Percentiles rank a stretch among this genome's conserved stretches.
Evolutionary conservation across 75 land plant genomes (phyloP).

Genomic region (Ceratopteris richardii): DNA sequence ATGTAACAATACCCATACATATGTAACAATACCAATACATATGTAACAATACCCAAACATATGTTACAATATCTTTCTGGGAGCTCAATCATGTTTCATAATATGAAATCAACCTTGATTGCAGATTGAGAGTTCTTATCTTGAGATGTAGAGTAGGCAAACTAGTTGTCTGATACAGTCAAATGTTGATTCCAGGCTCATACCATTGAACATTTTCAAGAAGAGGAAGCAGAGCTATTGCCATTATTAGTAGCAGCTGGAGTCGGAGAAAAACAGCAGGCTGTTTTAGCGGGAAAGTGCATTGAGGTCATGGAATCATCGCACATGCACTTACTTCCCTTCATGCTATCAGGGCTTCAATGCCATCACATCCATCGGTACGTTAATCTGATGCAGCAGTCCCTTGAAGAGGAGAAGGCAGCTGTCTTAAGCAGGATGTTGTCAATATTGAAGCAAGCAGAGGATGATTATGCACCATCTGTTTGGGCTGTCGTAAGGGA

Average conservation of each 20-base stretch:
- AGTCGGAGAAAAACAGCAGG: conserved; percentile 32
- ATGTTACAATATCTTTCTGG: too few species aligned
- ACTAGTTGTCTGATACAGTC: not conserved
- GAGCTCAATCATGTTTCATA: not conserved
- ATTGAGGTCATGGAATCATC: conserved; percentile 42
- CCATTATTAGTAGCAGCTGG: conserved; percentile 57
- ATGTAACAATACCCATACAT: not conserved
- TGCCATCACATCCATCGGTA: conserved; percentile 61
- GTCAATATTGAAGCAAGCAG: conserved; percentile 10
- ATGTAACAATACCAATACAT: not conserved
- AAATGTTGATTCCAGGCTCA: conserved; percentile 33
- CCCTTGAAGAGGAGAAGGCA: conserved; percentile 3
- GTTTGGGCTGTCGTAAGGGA: conserved; percentile 21
- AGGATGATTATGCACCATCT: conserved; percentile 10
- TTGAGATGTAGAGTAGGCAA: too few species aligned
- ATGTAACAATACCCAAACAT: not conserved
- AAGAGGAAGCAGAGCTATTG: conserved; percentile 62
- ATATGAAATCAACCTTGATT: not conserved
- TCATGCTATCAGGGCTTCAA: conserved; percentile 49
- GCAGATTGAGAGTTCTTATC: not conserved
- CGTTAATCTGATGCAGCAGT: conserved; percentile 26
- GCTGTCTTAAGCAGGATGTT: conserved; percentile 4
- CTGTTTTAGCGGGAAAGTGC: conserved; percentile 26
- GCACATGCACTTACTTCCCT: conserved; percentile 46
- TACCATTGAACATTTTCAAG: conserved; percentile 59